phyloP scores from a whole-genome alignment of 805 yeast genomes.

The Lachancea quebecensis region DNA sequence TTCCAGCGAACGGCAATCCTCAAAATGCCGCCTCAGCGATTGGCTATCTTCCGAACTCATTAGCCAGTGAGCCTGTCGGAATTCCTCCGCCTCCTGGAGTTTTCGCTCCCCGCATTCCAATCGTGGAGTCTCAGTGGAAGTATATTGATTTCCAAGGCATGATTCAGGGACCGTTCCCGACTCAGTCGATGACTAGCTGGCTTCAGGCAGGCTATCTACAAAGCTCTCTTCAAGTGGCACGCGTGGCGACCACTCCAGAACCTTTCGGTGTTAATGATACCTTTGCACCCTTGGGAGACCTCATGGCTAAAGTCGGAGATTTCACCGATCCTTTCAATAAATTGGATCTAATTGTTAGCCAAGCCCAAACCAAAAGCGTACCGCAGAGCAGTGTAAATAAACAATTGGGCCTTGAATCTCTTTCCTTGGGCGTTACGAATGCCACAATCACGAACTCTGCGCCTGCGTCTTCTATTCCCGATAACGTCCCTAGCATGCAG shows the following conservation, averaged over 20 bases:
- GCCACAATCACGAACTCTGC: neutral
- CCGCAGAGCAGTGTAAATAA: neutral
- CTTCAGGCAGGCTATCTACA: constrained; percentile 54
- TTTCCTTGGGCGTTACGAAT: neutral
- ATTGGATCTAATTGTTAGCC: constrained; percentile 15
- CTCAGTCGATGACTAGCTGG: constrained; percentile 77
- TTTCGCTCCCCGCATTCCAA: constrained; percentile 10
- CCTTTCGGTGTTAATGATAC: constrained; percentile 26
- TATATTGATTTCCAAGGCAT: constrained; percentile 65
- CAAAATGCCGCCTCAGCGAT: neutral
- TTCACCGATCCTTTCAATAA: constrained; percentile 23
- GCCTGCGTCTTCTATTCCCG: neutral
- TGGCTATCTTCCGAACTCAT: neutral
- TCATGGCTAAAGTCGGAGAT: constrained; percentile 19
- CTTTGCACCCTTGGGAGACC: constrained; percentile 22
- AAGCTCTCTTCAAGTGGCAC: constrained; percentile 48
- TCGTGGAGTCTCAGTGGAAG: constrained; percentile 54
- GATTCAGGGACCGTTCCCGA: constrained; percentile 82
- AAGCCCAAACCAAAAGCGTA: constrained; percentile 2
- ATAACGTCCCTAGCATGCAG: neutral
- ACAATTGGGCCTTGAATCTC: neutral
- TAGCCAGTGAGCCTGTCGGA: neutral
- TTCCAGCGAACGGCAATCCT: neutral
- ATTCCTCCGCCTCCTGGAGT: constrained; percentile 3
- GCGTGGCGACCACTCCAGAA: constrained; percentile 32